Percentiles rank a stretch among this genome's conserved stretches.
phyloP scores from a whole-genome alignment of 1,284 basidiomycete species.

The Pseudomicrostroma phylloplanum region DNA sequence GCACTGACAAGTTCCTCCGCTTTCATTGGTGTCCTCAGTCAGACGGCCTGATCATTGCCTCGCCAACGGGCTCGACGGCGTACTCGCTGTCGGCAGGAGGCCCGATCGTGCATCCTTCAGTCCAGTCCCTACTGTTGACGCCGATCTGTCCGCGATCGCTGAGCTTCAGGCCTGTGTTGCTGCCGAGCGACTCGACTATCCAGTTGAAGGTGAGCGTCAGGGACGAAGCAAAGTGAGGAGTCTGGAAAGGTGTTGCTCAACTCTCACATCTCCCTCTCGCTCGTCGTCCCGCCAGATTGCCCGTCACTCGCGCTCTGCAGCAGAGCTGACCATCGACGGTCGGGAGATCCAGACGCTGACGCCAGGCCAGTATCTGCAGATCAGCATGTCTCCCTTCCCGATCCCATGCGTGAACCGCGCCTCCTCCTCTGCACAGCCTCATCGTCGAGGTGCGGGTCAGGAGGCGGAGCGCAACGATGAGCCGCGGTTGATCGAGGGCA shows the following conservation, averaged over 20 bases:
- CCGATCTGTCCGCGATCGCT: constrained; percentile 90
- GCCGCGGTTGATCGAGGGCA: neutral
- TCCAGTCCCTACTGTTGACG: constrained; percentile 81
- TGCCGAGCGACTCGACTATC: constrained; percentile 73
- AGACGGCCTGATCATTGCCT: constrained; percentile 88
- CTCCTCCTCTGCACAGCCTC: neutral
- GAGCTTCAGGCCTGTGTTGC: constrained; percentile 83
- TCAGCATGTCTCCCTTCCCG: constrained; percentile 77
- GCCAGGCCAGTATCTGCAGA: constrained; percentile 75
- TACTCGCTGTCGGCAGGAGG: constrained; percentile 93
- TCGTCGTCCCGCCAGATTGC: constrained; percentile 61
- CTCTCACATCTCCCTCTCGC: neutral
- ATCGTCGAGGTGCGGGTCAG: neutral
- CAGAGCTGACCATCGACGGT: constrained; percentile 88
- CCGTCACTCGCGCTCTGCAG: constrained; percentile 72
- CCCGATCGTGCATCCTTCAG: constrained; percentile 88
- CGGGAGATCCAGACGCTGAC: constrained; percentile 71
- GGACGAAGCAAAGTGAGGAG: constrained; percentile 12
- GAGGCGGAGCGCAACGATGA: neutral
- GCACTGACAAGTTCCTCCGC: neutral
- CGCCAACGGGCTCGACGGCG: constrained; percentile 92
- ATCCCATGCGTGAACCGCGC: constrained; percentile 64
- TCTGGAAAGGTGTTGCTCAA: neutral
- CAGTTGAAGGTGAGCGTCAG: constrained; percentile 64
- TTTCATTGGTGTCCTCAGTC: constrained; percentile 59